Base-by-base conservation (phyloP, 1,284 basidiomycete species). In the Ustilago lituana region DNA sequence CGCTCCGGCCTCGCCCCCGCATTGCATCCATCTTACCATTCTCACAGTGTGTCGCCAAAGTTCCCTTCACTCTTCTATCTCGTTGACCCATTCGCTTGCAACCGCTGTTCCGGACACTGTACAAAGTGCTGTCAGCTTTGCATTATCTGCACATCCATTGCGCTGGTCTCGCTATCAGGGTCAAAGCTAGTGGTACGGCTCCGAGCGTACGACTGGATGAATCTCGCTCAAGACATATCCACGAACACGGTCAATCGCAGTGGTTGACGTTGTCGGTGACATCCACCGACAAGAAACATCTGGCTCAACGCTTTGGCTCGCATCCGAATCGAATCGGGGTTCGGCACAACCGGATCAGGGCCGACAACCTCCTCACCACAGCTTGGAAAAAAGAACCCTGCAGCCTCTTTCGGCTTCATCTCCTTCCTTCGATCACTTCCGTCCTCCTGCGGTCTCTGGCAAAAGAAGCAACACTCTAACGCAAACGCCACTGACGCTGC, bases 1-100 rank as follows among this genome's bases (percentile, higher is more conserved):
- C 55, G 62, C 62, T 58, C 35, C 35, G 41, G 5, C 41, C 37
- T 65, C 55, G 62, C 62, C 55, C 61, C 61, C 61, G 61, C 61
- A 64, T 37, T 60, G 51, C 46, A 54, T 50, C 46, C 53, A 33
- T 38, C 19, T 14, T 12, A 29, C 23, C 20, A 3, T 6, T 32
- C 15, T n/a, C n/a, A n/a, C n/a, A n/a, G n/a, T n/a, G n/a, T n/a
- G n/a, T n/a, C n/a, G n/a, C n/a, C n/a, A n/a, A n/a, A n/a, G 8
- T 22, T 38, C 46, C 22, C 22, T 29, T 32, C 36, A 29, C 27
- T 12, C 6, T 29, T 29, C 7, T 14, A 22, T 22, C 38, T 12
- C 38, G 38, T 22, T 23, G 22, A 19, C 14, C 38, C 38, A 2
- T 14, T 10, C 15, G 19, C 23, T 24, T 39, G 38, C 38, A 23